A percentile compares a stretch with the other conserved stretches of the same genome.
Evolutionary conservation across 2,329 filamentous ascomycete species (phyloP).

Genomic region (Fonsecaea nubica): DNA sequence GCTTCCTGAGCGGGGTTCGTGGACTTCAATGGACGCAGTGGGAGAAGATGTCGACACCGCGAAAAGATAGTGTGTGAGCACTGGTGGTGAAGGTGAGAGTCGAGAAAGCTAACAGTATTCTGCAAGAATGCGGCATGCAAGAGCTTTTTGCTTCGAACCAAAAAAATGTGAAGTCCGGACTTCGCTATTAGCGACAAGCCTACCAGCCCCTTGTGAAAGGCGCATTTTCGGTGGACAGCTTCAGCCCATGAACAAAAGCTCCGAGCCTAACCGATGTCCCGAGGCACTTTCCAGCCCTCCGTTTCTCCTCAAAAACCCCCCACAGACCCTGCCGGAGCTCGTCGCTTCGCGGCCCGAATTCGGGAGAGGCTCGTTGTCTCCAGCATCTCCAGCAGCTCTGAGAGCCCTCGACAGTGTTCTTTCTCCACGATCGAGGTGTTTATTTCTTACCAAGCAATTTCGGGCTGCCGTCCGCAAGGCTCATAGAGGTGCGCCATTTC

Average conservation of each 20-base stretch:
- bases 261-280: slow-evolving; percentile 19
- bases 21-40: not conserved
- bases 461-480: slow-evolving; percentile 11
- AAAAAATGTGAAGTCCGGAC: slow-evolving; percentile 11
- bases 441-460: slow-evolving; percentile 24
- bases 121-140: not conserved
- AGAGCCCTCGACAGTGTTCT: not conserved
- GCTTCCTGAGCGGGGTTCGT: slow-evolving; percentile 2
- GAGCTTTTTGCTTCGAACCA: not conserved
- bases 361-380: slow-evolving; percentile 8
- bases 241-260: not conserved
- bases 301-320: not conserved
- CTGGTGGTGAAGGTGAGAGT: not conserved
- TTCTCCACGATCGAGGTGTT: not conserved
- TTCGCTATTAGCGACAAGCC: not conserved
- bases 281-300: slow-evolving; percentile 17
- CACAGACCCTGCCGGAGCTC: not conserved
- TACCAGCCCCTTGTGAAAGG: not conserved
- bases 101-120: not conserved
- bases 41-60: not conserved
- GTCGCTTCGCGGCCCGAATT: slow-evolving; percentile 17
- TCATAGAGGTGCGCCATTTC: not conserved
- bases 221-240: slow-evolving; percentile 17
- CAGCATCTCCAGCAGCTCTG: not conserved
- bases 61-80: not conserved